Evolutionary conservation across 176 grass and related monocot genomes (phyloP).

Genomic region (Coix lacrymajobi): DNA sequence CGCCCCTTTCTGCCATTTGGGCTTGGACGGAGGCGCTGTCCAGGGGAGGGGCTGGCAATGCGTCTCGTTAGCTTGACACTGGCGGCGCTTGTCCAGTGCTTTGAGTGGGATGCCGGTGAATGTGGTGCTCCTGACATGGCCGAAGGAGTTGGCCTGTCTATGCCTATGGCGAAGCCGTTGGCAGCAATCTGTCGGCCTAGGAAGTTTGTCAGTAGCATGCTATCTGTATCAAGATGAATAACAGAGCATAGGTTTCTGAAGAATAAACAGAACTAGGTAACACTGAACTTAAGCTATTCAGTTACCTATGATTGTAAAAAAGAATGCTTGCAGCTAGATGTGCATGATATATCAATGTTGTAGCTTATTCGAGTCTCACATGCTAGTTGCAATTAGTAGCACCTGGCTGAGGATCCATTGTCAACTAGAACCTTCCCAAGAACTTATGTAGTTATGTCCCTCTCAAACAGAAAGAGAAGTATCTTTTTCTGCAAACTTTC

Average conservation of each 20-base stretch:
- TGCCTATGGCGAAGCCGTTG: constrained; percentile 19
- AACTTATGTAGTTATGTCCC: too few species aligned
- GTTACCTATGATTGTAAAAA: not conserved
- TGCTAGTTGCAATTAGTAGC: too few species aligned
- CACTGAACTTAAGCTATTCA: not conserved
- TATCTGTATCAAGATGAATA: not conserved
- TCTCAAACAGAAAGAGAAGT: too few species aligned
- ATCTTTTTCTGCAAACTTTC: too few species aligned
- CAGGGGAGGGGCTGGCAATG: not conserved
- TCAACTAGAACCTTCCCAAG: too few species aligned
- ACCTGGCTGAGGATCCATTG: too few species aligned
- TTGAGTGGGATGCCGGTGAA: not conserved
- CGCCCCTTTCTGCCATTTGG: not conserved
- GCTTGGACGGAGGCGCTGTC: not conserved
- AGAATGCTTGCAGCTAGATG: not conserved
- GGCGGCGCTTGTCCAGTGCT: not conserved
- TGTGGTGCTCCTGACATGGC: constrained; percentile 34
- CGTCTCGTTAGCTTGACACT: not conserved
- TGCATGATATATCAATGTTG: not conserved
- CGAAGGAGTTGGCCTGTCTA: constrained; percentile 18
- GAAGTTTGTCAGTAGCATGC: not conserved
- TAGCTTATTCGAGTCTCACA: not conserved
- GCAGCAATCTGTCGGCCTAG: not conserved
- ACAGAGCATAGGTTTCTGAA: not conserved
- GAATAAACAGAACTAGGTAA: not conserved